These are phyloP conservation scores for Aurinia saxatilis DNA, from an alignment of 345 rosid species.

Conservation along the genomic window DNA sequence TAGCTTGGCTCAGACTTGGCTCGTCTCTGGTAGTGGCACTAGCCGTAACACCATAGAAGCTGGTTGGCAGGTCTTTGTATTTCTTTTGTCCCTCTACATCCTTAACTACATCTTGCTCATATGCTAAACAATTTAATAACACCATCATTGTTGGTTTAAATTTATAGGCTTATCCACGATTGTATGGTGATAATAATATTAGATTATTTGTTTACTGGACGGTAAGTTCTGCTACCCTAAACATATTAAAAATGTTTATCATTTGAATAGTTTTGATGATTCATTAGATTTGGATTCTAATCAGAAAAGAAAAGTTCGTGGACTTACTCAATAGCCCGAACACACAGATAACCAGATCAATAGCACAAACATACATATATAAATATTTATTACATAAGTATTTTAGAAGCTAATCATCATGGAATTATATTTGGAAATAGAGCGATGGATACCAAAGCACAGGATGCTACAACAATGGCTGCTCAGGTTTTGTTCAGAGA, in stretches of 20 bases:
- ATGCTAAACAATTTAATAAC: background rate
- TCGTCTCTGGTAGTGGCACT: conserved; percentile 31
- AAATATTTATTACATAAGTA: background rate
- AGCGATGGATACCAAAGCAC: background rate
- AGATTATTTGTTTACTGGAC: conserved; percentile 61
- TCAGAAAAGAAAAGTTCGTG: no score
- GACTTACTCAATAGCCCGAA: no score
- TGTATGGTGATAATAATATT: conserved; percentile 44
- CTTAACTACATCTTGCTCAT: background rate
- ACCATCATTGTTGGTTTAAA: background rate
- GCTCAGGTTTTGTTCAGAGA: conserved; percentile 53
- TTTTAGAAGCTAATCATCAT: background rate
- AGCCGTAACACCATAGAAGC: conserved; percentile 56
- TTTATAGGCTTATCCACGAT: conserved; percentile 39
- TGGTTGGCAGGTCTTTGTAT: conserved; percentile 49
- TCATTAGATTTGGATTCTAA: no score
- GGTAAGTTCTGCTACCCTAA: conserved; percentile 24
- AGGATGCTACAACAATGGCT: conserved; percentile 48
- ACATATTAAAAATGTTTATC: no score
- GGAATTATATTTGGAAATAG: background rate
- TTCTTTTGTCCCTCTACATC: background rate
- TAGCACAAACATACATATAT: no score
- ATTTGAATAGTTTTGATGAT: no score
- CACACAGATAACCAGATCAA: no score
- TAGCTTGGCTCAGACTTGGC: conserved; percentile 57